These are phyloP conservation scores for Bondarzewia mesenterica DNA, from an alignment of 1,284 basidiomycete genomes.

Conservation along the genomic window DNA sequence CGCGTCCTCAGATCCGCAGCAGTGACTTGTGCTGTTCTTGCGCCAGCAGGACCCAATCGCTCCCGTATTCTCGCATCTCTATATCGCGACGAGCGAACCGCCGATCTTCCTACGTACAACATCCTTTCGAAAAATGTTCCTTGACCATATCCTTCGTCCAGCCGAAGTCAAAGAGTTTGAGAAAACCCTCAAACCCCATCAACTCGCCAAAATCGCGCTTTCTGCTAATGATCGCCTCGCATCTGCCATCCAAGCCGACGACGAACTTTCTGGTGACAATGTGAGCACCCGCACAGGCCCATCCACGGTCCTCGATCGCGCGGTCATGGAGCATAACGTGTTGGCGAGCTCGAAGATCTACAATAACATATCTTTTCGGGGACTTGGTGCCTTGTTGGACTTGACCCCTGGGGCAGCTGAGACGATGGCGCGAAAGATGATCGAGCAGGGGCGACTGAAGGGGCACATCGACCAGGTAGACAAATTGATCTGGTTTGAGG, in stretches of 20 bases:
- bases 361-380: constrained; percentile 89
- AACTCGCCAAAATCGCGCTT: constrained; percentile 83
- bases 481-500: constrained; percentile 86
- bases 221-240: constrained; percentile 73
- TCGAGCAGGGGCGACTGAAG: constrained; percentile 86
- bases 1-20: constrained; percentile 62
- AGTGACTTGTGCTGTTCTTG: constrained; percentile 94
- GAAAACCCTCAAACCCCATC: constrained; percentile 81
- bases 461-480: constrained; percentile 94
- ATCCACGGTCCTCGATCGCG: constrained; percentile 92
- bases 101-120: constrained; percentile 73
- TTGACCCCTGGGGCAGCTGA: constrained; percentile 85
- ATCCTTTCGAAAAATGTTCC: constrained; percentile 96
- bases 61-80: constrained; percentile 88
- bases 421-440: constrained; percentile 93
- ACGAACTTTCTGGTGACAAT: constrained; percentile 31
- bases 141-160: constrained; percentile 90
- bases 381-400: constrained; percentile 79
- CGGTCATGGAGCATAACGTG: constrained; percentile 97
- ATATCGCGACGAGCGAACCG: constrained; percentile 88
- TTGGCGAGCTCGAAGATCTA: constrained; percentile 93
- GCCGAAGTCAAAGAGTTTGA: constrained; percentile 89
- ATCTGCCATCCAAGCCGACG: constrained; percentile 50
- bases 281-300: constrained; percentile 77
- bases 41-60: constrained; percentile 92